These are phyloP conservation scores for Lobosporangium transversale DNA, from an alignment of 192 early-diverging fungal genomes.

Conservation along the genomic window DNA sequence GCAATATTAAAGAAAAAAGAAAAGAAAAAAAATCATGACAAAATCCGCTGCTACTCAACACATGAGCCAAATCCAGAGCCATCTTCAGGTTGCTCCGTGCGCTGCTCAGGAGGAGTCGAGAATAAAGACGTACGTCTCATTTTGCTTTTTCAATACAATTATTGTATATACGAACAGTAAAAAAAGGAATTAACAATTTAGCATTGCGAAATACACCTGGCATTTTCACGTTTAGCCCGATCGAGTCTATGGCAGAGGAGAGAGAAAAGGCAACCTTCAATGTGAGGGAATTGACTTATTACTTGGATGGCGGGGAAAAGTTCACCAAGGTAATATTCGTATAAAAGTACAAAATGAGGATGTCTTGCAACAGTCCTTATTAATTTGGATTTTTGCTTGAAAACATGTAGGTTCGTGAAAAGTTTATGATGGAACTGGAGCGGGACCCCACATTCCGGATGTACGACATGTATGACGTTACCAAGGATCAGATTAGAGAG, in stretches of 20 bases:
- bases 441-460: conserved; percentile 84
- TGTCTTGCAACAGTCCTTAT: neutral
- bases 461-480: conserved; percentile 82
- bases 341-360: neutral
- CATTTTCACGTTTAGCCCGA: conserved; percentile 13
- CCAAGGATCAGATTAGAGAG: conserved; percentile 79
- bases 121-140: conserved; percentile 42
- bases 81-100: conserved; percentile 45
- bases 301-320: conserved; percentile 82
- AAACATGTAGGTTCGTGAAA: conserved; percentile 63
- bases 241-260: conserved; percentile 73
- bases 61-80: conserved; percentile 42
- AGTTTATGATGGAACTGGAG: conserved; percentile 87
- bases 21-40: conserved; percentile 22
- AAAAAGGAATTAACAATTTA: neutral
- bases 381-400: neutral
- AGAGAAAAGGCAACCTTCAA: conserved; percentile 79
- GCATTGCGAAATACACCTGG: neutral
- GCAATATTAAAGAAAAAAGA: neutral
- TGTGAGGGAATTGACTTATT: conserved; percentile 81
- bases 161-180: neutral
- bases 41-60: conserved; percentile 44
- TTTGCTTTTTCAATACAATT: neutral
- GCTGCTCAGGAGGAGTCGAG: conserved; percentile 33
- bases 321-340: conserved; percentile 43